These are phyloP conservation scores for Phoenix dactylifera DNA, from an alignment of 176 grass and related monocot genomes.

Conservation along the genomic window DNA sequence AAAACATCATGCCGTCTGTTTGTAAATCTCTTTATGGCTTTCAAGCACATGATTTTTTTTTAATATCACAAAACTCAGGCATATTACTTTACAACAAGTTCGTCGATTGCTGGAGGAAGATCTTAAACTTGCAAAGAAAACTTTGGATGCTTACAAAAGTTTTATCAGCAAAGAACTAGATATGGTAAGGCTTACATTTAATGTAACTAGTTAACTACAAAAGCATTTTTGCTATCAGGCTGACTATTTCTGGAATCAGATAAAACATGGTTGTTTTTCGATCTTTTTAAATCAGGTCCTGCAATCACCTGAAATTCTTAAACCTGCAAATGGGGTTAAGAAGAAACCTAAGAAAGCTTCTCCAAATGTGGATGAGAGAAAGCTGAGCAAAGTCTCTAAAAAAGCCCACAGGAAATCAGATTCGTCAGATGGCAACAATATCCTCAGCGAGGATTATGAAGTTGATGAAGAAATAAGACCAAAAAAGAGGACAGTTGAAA, in stretches of 20 bases:
- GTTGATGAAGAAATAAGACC: conserved; percentile 38
- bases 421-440: conserved; percentile 47
- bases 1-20: background rate
- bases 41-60: conserved; percentile 7
- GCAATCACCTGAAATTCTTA: conserved; percentile 30
- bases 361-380: conserved; percentile 25
- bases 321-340: conserved; percentile 48
- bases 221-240: background rate
- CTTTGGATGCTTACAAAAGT: conserved; percentile 62
- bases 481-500: conserved; percentile 45
- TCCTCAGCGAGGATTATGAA: conserved; percentile 37
- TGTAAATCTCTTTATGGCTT: conserved; percentile 1
- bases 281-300: conserved; percentile 42
- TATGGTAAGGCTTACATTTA: conserved; percentile 36
- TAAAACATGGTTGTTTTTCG: conserved; percentile 10
- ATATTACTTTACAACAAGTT: conserved; percentile 70
- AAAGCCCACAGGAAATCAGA: conserved; percentile 44
- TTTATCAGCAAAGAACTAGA: conserved; percentile 66
- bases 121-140: conserved; percentile 65
- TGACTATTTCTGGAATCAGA: conserved; percentile 15
- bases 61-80: conserved; percentile 49
- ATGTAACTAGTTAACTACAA: no score
- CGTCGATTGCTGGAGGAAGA: conserved; percentile 86
- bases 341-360: conserved; percentile 40
- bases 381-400: conserved; percentile 43